Conservation (phyloP, 495 filamentous ascomycete species). For the Coniosporium apollinis region DNA sequence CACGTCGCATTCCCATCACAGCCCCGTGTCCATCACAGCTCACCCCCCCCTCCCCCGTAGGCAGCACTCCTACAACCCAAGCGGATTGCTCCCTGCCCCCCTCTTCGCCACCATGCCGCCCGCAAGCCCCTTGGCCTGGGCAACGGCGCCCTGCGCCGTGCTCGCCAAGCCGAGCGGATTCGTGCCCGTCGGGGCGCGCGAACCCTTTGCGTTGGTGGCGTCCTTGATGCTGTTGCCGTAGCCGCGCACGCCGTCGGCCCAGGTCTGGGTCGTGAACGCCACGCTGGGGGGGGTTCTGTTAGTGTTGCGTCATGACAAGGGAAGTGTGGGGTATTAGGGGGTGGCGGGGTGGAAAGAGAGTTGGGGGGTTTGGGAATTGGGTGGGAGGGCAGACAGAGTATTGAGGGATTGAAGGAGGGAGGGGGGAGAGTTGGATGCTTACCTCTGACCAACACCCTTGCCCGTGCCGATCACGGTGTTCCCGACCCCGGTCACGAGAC, state of each 20-base stretch:
- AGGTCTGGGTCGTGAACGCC: conserved; percentile 20
- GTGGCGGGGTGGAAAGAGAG: background rate
- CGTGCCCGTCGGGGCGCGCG: conserved; percentile 20
- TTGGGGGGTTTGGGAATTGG: background rate
- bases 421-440: conserved; percentile 1
- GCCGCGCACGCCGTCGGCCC: conserved; percentile 27
- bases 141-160: conserved; percentile 9
- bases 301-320: background rate
- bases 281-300: conserved; percentile 11
- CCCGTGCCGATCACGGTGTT: conserved; percentile 25
- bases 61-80: conserved; percentile 12
- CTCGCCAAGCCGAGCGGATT: conserved; percentile 29
- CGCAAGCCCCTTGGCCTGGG: conserved; percentile 5
- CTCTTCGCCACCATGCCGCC: conserved; percentile 9
- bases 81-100: conserved; percentile 15
- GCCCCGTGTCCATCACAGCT: background rate
- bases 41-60: background rate
- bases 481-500: conserved; percentile 19
- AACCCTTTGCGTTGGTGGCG: conserved; percentile 23
- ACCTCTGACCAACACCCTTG: conserved; percentile 22
- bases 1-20: no score
- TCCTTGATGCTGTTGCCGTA: conserved; percentile 33
- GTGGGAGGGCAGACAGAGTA: background rate
- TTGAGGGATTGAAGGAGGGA: no score
- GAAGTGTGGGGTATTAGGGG: background rate